These are phyloP conservation scores for Clohesyomyces aquaticus DNA, from an alignment of 495 filamentous ascomycete species.

Conservation along the genomic window DNA sequence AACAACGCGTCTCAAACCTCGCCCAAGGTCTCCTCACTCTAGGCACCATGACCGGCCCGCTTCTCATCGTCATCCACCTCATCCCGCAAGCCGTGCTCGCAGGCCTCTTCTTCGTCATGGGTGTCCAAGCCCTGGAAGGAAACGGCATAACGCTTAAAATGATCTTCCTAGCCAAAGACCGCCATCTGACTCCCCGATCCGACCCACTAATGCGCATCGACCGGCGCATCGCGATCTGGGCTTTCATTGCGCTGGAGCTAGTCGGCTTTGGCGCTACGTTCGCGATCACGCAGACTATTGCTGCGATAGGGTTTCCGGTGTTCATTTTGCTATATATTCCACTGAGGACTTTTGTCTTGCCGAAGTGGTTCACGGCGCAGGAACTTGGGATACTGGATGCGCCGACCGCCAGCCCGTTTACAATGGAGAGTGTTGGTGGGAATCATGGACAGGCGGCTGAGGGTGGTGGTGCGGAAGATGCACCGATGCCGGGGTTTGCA, in stretches of 20 bases:
- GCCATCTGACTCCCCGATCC: slow-evolving; percentile 60
- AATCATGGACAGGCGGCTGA: slow-evolving; percentile 56
- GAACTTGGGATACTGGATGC: slow-evolving; percentile 76
- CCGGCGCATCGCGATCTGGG: slow-evolving; percentile 65
- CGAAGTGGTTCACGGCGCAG: slow-evolving; percentile 65
- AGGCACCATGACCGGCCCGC: slow-evolving; percentile 84
- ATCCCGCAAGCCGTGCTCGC: slow-evolving; percentile 88
- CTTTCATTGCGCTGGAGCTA: slow-evolving; percentile 76
- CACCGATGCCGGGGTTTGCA: background rate
- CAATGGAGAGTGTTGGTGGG: slow-evolving; percentile 82
- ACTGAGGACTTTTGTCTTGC: slow-evolving; percentile 71
- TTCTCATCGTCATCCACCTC: slow-evolving; percentile 78
- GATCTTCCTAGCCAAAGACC: slow-evolving; percentile 73
- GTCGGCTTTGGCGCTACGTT: slow-evolving; percentile 84
- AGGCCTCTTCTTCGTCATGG: slow-evolving; percentile 95
- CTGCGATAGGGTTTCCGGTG: slow-evolving; percentile 88
- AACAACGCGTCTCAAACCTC: slow-evolving; percentile 88
- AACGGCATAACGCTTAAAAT: slow-evolving; percentile 86
- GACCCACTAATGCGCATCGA: slow-evolving; percentile 67
- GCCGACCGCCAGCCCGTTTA: slow-evolving; percentile 81
- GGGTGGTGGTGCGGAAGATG: background rate
- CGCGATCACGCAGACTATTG: slow-evolving; percentile 94
- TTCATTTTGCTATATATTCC: slow-evolving; percentile 85
- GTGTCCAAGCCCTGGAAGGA: slow-evolving; percentile 42
- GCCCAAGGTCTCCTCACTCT: slow-evolving; percentile 81